Base-by-base conservation (phyloP, 2,329 filamentous ascomycete genomes). In the Sporothrix curviconia region DNA sequence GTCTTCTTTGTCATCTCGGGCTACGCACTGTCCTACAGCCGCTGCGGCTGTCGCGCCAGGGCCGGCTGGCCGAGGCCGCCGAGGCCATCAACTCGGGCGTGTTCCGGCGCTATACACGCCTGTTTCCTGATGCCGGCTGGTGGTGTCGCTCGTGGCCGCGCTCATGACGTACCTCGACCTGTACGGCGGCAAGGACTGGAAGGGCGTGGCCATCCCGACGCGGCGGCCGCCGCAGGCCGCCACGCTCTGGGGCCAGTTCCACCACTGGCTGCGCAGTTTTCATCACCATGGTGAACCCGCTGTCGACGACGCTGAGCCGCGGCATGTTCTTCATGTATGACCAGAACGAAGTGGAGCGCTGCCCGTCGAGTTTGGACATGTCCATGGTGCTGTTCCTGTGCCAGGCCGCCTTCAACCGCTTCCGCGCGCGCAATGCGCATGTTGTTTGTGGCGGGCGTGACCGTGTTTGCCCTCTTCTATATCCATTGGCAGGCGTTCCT, bases 1-100 rank as follows among this genome's bases (percentile, higher is more conserved):
- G 62, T 74, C 11, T 75, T 76, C 63, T 74, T 75, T 58, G 75
- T 83, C 64, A 76, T 83, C 55, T 83, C 62, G 4, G 63, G 63
- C 39, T 65, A 62, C 24, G 63, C 63, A 4, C 54, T 65, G 19
- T 62, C 61, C 47, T 62, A 65, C 61, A 65, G 51, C 62, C 63
- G 12, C 60, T 65, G 9, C 46, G 44, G n/a, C 60, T 64, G n/a
- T 37, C 62, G 3, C 62, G 59, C 11, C 53, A 56, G 49, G 55
- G 60, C 47, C 59, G 62, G 30, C 53, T 54, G 32, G 11, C 1
- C 36, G 63, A 60, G n/a, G 60, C 63, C 42, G 36, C 39, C 53
- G 63, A 61, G 44, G 56, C 61, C 46, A 55, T 63, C 53, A 36
- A 49, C 43, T 61, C 60, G 36, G 53, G 59, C 32, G 50, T 61